phyloP scores from a whole-genome alignment of 371 early-diverging fungal genomes.

The Mucor lusitanicus region DNA sequence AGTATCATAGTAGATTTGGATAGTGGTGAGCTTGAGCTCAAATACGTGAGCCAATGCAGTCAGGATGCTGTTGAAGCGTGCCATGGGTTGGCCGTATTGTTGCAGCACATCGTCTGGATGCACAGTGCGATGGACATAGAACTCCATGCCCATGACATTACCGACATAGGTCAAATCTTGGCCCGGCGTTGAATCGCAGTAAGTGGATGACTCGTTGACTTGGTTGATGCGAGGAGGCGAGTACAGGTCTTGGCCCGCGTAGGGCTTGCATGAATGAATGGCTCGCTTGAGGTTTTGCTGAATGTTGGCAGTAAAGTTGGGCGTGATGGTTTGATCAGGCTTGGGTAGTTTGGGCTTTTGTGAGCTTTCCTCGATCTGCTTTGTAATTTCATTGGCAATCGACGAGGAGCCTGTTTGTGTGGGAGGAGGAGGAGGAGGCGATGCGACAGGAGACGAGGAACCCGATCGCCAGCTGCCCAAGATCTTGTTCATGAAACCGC shows the following conservation, averaged over 20 bases:
- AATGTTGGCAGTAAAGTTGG: conserved; percentile 52
- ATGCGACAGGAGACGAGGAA: neutral
- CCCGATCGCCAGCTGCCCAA: conserved; percentile 19
- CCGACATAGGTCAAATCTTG: conserved; percentile 59
- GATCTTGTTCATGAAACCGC: conserved; percentile 21
- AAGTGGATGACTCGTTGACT: conserved; percentile 44
- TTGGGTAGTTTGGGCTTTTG: conserved; percentile 37
- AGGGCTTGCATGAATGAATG: conserved; percentile 60
- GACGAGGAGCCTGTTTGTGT: neutral
- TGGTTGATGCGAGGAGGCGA: conserved; percentile 49
- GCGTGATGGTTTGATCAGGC: conserved; percentile 45
- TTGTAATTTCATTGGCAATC: neutral
- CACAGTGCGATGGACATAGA: conserved; percentile 54
- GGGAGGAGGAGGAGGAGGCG: conserved; percentile 2
- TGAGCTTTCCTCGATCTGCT: conserved; percentile 4
- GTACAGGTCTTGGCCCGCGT: conserved; percentile 42
- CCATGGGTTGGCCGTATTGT: conserved; percentile 46
- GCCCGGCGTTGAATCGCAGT: conserved; percentile 59
- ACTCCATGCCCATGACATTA: conserved; percentile 49
- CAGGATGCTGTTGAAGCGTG: conserved; percentile 60
- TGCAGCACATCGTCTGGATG: conserved; percentile 45
- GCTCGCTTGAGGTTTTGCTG: conserved; percentile 53
- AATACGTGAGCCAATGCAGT: conserved; percentile 66
- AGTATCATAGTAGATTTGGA: conserved; percentile 81
- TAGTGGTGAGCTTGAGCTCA: conserved; percentile 47